Base-by-base conservation (phyloP, 169 alveolate species). In the Eimeria brunetti region DNA sequence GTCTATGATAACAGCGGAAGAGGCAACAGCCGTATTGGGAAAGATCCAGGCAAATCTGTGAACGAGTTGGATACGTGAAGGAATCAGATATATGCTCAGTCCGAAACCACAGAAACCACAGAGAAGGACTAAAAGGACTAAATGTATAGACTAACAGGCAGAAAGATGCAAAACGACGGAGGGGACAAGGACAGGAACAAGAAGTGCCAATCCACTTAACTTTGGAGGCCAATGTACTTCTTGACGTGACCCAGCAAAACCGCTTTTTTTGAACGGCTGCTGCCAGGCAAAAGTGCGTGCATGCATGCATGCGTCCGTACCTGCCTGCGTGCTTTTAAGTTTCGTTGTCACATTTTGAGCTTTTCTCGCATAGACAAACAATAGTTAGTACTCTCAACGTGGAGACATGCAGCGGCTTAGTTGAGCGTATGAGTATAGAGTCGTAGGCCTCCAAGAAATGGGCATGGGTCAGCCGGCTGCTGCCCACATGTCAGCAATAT, bases 1-100 rank as follows among this genome's bases (percentile, higher is more conserved):
- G 56, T 73, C 89, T 3, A 92, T 92, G 96, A 92, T 81, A 24
- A 49, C 62, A 6, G 46, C 80, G 12, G 88, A 69, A 27, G 81
- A 92, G 71, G 96, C 96, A 18, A 64, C 64, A 84, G 33, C 53
- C 5, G 58, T 92, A 8, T 53, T 92, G 22, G 92, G 27, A 33
- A 92, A 92, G 81, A 92, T 92, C 46, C 30, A 62, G 80, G 20
- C 89, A n/a, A 49, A 81, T 81, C 89, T 81, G 73, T 81, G 16
- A 51, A 53, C 4, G 0, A 18, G 62, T n/a, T 36, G 24, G 27
- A 80, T 11, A 60, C 11, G 44, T 24, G 24, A 27, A 2, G 12
- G 0, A 38, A 73, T 9, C 9, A 33, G n/a, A 1, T 0, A n/a
- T 11, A 75, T 58, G 67, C 22, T n/a, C n/a, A n/a, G n/a, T n/a